Evolutionary conservation across 352 stramenopile species (phyloP).

Genomic region (Globisporangium viniferum): DNA sequence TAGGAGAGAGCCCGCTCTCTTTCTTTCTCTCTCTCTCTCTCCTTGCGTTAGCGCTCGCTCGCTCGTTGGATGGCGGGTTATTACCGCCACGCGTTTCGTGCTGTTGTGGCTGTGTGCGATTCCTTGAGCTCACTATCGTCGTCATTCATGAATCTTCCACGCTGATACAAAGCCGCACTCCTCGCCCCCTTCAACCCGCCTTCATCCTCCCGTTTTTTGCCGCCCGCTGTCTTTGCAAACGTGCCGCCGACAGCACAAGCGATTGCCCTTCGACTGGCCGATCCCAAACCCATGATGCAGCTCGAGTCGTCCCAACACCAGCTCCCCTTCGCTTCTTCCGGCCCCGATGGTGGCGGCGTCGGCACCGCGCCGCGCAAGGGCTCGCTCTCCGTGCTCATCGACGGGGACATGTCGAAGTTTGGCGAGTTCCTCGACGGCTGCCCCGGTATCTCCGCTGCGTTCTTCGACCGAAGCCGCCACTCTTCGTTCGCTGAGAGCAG

Average conservation of each 20-base stretch:
- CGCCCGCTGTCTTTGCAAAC: background rate
- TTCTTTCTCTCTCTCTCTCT: background rate
- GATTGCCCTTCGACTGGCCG: background rate
- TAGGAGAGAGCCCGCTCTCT: background rate
- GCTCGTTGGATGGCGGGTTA: background rate
- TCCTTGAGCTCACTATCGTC: background rate
- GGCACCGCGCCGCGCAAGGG: background rate
- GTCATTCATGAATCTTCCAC: slow-evolving; percentile 1
- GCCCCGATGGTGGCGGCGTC: background rate
- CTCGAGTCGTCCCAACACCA: background rate
- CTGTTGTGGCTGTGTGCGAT: background rate
- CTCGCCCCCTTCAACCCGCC: background rate
- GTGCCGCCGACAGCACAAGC: background rate
- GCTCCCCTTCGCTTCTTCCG: background rate
- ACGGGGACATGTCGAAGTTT: slow-evolving; percentile 10
- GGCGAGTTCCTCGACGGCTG: slow-evolving; percentile 12
- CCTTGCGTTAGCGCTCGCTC: background rate
- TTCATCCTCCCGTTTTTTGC: background rate
- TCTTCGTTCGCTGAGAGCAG: background rate
- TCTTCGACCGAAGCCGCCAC: slow-evolving; percentile 2
- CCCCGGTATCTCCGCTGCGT: background rate
- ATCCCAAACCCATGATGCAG: background rate
- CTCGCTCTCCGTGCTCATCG: slow-evolving; percentile 9
- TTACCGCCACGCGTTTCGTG: background rate
- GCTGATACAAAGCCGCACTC: background rate